phyloP scores from a whole-genome alignment of 805 yeast species.

The Zygosaccharomyces bailii region DNA sequence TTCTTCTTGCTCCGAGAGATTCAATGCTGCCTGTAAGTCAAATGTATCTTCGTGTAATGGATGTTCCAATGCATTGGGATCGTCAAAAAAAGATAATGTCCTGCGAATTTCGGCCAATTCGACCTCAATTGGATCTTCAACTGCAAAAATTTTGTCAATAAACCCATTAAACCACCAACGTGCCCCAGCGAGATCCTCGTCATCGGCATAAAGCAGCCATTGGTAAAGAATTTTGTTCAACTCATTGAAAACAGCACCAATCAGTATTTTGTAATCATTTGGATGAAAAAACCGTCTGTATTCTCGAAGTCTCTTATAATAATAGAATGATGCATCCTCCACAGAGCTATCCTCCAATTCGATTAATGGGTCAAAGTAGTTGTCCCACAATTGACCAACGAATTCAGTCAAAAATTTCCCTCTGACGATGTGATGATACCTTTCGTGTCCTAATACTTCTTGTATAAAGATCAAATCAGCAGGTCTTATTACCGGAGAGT shows the following conservation, averaged over 20 bases:
- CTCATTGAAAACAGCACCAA: slow-evolving; percentile 23
- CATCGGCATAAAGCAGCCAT: slow-evolving; percentile 23
- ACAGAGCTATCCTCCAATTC: slow-evolving; percentile 21
- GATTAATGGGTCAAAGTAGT: slow-evolving; percentile 24
- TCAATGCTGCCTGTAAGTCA: slow-evolving; percentile 13
- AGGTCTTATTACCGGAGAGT: slow-evolving; percentile 5
- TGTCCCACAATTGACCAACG: slow-evolving; percentile 24
- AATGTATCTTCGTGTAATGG: slow-evolving; percentile 26
- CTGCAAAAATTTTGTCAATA: slow-evolving; percentile 17
- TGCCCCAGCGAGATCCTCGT: slow-evolving; percentile 14
- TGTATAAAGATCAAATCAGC: slow-evolving; percentile 18
- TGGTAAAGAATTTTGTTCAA: slow-evolving; percentile 24
- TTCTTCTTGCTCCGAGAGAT: slow-evolving; percentile 3
- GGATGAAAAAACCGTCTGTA: slow-evolving; percentile 16
- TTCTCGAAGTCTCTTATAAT: slow-evolving; percentile 13
- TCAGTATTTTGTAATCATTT: slow-evolving; percentile 10
- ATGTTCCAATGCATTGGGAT: slow-evolving; percentile 2
- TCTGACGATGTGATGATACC: slow-evolving; percentile 13
- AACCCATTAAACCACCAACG: slow-evolving; percentile 26
- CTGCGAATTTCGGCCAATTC: slow-evolving; percentile 15
- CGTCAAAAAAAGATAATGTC: slow-evolving; percentile 14
- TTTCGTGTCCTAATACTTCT: slow-evolving; percentile 12
- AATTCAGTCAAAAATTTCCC: slow-evolving; percentile 18
- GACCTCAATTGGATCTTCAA: slow-evolving; percentile 9
- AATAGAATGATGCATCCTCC: slow-evolving; percentile 17